Evolutionary conservation across 2,329 filamentous ascomycete species (phyloP).

Genomic region (Cyphellophora attinorum): DNA sequence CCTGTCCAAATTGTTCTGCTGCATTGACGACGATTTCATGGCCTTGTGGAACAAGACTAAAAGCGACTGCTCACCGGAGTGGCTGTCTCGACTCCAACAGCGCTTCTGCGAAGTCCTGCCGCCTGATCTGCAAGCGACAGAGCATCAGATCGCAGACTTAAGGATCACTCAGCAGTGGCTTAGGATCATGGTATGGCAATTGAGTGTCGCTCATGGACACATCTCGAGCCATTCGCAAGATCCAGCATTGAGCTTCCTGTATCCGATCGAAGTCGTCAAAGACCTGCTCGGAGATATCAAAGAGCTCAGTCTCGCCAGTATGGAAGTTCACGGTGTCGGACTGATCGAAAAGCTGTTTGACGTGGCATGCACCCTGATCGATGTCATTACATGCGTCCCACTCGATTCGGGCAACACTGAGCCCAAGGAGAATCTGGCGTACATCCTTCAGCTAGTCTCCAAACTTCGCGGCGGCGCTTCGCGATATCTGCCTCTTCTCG

Average conservation of each 20-base stretch:
- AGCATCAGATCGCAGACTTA: slow-evolving; percentile 18
- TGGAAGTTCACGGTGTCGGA: slow-evolving; percentile 66
- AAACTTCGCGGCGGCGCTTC: slow-evolving; percentile 65
- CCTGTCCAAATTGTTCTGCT: slow-evolving; percentile 54
- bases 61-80: slow-evolving; percentile 46
- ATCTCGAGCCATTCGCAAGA: slow-evolving; percentile 53
- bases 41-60: slow-evolving; percentile 58
- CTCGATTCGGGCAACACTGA: slow-evolving; percentile 4
- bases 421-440: slow-evolving; percentile 39
- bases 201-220: slow-evolving; percentile 56
- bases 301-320: slow-evolving; percentile 60
- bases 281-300: slow-evolving; percentile 58
- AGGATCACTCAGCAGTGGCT: slow-evolving; percentile 62
- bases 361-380: slow-evolving; percentile 61
- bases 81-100: slow-evolving; percentile 51
- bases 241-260: slow-evolving; percentile 52
- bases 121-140: slow-evolving; percentile 12
- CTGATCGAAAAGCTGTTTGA: slow-evolving; percentile 78
- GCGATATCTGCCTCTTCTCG: slow-evolving; percentile 65
- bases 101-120: slow-evolving; percentile 27
- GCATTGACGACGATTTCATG: slow-evolving; percentile 57
- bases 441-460: slow-evolving; percentile 58
- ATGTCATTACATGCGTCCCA: slow-evolving; percentile 57
- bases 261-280: slow-evolving; percentile 52
- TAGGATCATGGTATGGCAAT: slow-evolving; percentile 62